These are phyloP conservation scores for Talaromyces sp. DNA, from an alignment of 2,329 filamentous ascomycete genomes.

Conservation along the genomic window DNA sequence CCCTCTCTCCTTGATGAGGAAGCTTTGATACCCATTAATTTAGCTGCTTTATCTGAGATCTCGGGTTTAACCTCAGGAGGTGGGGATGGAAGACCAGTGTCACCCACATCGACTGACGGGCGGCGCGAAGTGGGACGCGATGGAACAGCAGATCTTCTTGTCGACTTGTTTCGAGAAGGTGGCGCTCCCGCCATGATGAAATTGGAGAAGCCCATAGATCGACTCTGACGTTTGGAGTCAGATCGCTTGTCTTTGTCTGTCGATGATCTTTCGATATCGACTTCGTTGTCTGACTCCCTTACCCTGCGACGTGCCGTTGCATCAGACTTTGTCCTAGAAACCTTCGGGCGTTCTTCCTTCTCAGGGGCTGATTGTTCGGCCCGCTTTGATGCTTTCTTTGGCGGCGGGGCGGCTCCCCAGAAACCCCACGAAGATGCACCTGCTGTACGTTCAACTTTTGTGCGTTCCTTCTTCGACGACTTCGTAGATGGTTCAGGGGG, in stretches of 20 bases:
- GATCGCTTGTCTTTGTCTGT: constrained; percentile 66
- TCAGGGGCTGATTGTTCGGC: constrained; percentile 37
- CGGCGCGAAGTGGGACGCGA: constrained; percentile 59
- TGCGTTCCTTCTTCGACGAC: constrained; percentile 67
- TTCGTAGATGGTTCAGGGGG: constrained; percentile 57
- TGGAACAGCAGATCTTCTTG: constrained; percentile 58
- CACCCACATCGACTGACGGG: constrained; percentile 63
- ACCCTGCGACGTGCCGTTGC: constrained; percentile 57
- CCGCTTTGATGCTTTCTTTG: constrained; percentile 49
- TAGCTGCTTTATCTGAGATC: constrained; percentile 73
- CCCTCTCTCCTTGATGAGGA: constrained; percentile 45
- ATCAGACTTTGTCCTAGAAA: constrained; percentile 57
- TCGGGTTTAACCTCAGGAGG: constrained; percentile 66
- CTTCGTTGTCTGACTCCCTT: constrained; percentile 56
- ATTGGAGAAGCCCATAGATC: constrained; percentile 54
- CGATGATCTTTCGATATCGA: constrained; percentile 51
- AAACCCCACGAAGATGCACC: constrained; percentile 68
- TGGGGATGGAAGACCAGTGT: constrained; percentile 64
- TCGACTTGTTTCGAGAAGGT: constrained; percentile 60
- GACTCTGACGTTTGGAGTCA: constrained; percentile 53
- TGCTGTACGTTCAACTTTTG: constrained; percentile 69
- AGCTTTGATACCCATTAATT: constrained; percentile 62
- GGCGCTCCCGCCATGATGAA: constrained; percentile 66
- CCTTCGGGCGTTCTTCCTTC: constrained; percentile 40
- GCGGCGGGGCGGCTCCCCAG: constrained; percentile 59